phyloP scores from a whole-genome alignment of 2,329 filamentous ascomycete species.

The Keithomyces neogunnii region DNA sequence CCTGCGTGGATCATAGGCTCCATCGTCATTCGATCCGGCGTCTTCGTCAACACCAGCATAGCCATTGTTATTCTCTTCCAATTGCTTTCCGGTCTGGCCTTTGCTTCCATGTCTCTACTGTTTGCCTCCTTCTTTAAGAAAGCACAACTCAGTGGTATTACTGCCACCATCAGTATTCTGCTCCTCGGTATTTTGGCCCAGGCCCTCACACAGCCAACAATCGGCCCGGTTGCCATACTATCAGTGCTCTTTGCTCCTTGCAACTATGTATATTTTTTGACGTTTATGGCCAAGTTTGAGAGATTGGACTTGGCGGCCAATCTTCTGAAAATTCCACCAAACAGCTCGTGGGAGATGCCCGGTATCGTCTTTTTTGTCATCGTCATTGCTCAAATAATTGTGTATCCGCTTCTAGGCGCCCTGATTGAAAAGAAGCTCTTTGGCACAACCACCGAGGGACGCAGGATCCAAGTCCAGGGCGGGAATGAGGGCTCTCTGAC shows the following conservation, averaged over 20 bases:
- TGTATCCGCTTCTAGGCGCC: slow-evolving; percentile 68
- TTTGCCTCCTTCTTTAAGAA: slow-evolving; percentile 79
- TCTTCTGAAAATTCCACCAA: slow-evolving; percentile 52
- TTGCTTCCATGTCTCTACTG: slow-evolving; percentile 74
- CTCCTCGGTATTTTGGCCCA: slow-evolving; percentile 78
- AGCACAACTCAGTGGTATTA: slow-evolving; percentile 80
- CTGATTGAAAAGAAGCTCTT: slow-evolving; percentile 66
- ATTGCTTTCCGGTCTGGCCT: slow-evolving; percentile 64
- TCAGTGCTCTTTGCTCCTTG: slow-evolving; percentile 77
- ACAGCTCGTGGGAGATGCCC: slow-evolving; percentile 58
- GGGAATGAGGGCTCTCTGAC: slow-evolving; percentile 16
- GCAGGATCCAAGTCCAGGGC: slow-evolving; percentile 37
- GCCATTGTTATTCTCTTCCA: slow-evolving; percentile 66
- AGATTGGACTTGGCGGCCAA: slow-evolving; percentile 49
- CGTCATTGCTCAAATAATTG: slow-evolving; percentile 65
- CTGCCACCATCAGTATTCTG: slow-evolving; percentile 62
- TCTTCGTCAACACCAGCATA: slow-evolving; percentile 56
- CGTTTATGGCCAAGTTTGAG: slow-evolving; percentile 71
- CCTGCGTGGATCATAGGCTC: slow-evolving; percentile 77
- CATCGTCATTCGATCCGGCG: slow-evolving; percentile 51
- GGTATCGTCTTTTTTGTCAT: slow-evolving; percentile 75
- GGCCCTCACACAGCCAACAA: slow-evolving; percentile 54
- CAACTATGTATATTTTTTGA: slow-evolving; percentile 76
- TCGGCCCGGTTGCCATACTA: slow-evolving; percentile 58
- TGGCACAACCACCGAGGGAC: slow-evolving; percentile 59